Evolutionary conservation across 2,329 filamentous ascomycete genomes (phyloP).

Genomic region (Talaromyces sp.): DNA sequence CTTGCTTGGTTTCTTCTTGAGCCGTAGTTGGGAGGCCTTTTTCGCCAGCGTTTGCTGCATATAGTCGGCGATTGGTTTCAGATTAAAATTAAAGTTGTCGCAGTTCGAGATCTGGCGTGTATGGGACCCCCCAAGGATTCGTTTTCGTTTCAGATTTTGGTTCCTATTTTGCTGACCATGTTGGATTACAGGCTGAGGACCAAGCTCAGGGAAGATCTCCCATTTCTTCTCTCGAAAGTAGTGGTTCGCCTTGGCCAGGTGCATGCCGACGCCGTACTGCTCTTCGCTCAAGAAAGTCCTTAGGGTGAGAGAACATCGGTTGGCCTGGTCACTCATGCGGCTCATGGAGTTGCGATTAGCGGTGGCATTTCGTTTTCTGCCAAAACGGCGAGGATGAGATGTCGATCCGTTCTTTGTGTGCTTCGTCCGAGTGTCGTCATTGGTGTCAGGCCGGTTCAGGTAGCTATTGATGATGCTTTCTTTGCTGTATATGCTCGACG

Average conservation of each 20-base stretch:
- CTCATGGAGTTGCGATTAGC: constrained; percentile 1
- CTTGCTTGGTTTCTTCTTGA: neutral
- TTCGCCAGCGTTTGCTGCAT: constrained; percentile 26
- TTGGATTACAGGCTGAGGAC: constrained; percentile 23
- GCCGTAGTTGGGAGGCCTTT: constrained; percentile 3
- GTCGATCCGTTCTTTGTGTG: neutral
- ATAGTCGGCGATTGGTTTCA: constrained; percentile 31
- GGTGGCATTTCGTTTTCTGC: neutral
- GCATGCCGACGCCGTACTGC: constrained; percentile 19
- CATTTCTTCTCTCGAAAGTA: constrained; percentile 40
- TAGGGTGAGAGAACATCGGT: constrained; percentile 14
- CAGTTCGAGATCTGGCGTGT: neutral
- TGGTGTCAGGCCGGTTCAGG: neutral
- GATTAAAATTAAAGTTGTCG: constrained; percentile 13
- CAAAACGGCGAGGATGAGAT: neutral
- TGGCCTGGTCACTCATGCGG: neutral
- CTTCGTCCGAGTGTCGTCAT: neutral
- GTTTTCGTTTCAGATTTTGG: neutral
- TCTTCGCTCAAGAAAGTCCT: constrained; percentile 21
- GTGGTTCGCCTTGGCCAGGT: constrained; percentile 25
- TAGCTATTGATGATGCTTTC: constrained; percentile 11
- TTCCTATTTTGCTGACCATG: constrained; percentile 4
- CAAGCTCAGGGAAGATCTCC: constrained; percentile 38
- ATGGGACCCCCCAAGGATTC: neutral
- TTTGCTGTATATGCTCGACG: constrained; percentile 11